Conservation (phyloP, 2,329 filamentous ascomycete species). For the Phyllosticta paracitricarpa region DNA sequence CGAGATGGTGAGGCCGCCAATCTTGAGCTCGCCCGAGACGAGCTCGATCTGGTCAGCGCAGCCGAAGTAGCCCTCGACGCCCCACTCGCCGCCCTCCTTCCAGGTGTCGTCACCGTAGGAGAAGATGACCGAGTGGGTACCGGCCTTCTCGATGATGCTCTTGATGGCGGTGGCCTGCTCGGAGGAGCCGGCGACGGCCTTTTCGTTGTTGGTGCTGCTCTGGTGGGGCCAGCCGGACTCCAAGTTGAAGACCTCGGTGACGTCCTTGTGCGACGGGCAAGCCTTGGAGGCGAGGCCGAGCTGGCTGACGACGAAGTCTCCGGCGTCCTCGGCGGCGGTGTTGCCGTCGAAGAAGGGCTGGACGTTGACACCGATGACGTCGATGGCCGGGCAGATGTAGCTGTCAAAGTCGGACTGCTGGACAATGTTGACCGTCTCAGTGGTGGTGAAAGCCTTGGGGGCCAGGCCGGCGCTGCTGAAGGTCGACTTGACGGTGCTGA, state of each 20-base stretch:
- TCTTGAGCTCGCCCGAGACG: conserved; percentile 9
- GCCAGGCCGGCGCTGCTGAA: conserved; percentile 60
- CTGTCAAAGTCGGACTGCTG: conserved; percentile 39
- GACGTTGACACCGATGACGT: conserved; percentile 75
- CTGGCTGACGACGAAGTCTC: conserved; percentile 65
- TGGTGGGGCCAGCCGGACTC: conserved; percentile 82
- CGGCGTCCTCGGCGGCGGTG: conserved; percentile 54
- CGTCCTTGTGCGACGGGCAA: conserved; percentile 47
- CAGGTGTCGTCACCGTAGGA: conserved; percentile 69
- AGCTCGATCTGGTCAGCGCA: conserved; percentile 44
- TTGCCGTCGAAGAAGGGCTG: conserved; percentile 88
- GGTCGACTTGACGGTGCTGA: conserved; percentile 53
- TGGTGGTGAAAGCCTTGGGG: conserved; percentile 55
- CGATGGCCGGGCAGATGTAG: conserved; percentile 60
- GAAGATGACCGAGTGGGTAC: conserved; percentile 69
- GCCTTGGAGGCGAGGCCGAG: conserved; percentile 58
- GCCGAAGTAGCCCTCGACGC: conserved; percentile 76
- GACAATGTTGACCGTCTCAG: conserved; percentile 64
- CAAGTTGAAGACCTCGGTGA: conserved; percentile 64
- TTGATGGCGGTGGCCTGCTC: conserved; percentile 66
- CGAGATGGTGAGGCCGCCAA: conserved; percentile 8
- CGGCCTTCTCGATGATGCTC: conserved; percentile 56
- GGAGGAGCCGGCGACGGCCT: conserved; percentile 53
- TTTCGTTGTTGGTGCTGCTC: conserved; percentile 57
- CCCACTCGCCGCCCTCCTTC: conserved; percentile 62